A percentile compares a stretch with the other conserved stretches of the same genome.
Conservation (phyloP, 176 grass and related monocot species). For the Typha latifolia region DNA sequence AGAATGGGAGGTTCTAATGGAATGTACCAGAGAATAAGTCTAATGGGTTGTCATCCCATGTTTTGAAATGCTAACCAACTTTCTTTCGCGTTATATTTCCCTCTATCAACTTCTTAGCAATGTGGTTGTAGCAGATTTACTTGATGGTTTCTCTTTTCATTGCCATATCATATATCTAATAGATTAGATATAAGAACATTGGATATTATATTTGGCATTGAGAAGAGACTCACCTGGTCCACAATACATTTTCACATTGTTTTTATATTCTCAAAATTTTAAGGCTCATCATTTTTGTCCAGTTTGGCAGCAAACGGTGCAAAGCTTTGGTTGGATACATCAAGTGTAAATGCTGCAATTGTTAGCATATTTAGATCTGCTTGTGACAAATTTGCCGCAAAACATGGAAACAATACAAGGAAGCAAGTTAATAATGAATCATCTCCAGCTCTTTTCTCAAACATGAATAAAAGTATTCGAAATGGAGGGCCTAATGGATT, state of each 20-base stretch:
- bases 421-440: constrained; percentile 14
- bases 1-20: too few species aligned
- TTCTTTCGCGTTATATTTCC: too few species aligned
- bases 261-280: constrained; percentile 12
- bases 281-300: constrained; percentile 18
- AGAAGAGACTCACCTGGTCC: not conserved
- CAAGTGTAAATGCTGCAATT: constrained; percentile 89
- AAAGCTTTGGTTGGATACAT: constrained; percentile 84
- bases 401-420: constrained; percentile 19
- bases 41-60: too few species aligned
- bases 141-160: too few species aligned
- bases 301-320: constrained; percentile 67
- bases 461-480: constrained; percentile 13
- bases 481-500: constrained; percentile 33
- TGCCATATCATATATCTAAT: too few species aligned
- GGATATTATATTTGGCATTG: too few species aligned
- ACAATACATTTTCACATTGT: constrained; percentile 7
- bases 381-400: constrained; percentile 30
- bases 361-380: constrained; percentile 59
- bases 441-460: constrained; percentile 8
- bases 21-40: too few species aligned
- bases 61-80: too few species aligned
- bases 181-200: too few species aligned
- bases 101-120: too few species aligned
- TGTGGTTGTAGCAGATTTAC: too few species aligned